Percentiles rank a stretch among this genome's conserved stretches.
phyloP scores from a whole-genome alignment of 495 filamentous ascomycete species.

The Aspergillus bertholletiae region DNA sequence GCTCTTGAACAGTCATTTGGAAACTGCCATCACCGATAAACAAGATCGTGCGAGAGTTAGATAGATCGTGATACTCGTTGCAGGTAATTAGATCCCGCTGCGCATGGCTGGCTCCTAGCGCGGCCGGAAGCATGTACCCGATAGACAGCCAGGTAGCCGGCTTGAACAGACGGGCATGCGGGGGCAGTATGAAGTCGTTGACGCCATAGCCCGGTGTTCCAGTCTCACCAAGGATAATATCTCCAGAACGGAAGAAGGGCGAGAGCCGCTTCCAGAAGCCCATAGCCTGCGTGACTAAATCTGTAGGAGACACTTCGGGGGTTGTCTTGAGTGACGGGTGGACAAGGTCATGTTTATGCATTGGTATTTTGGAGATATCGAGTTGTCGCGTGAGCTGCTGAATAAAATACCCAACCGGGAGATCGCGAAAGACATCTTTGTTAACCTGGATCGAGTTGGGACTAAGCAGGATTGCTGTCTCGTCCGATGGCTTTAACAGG shows the following conservation, averaged over 20 bases:
- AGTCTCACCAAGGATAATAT: slow-evolving; percentile 40
- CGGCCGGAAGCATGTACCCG: slow-evolving; percentile 46
- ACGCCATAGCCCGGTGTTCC: slow-evolving; percentile 37
- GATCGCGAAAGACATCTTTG: slow-evolving; percentile 19
- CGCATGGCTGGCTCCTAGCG: slow-evolving; percentile 46
- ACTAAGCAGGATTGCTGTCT: slow-evolving; percentile 26
- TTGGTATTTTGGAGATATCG: no score
- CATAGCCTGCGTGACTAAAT: no score
- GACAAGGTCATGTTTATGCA: no score
- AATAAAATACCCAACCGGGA: no score
- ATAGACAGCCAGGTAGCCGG: slow-evolving; percentile 43
- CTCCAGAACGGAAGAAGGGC: no score
- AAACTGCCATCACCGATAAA: slow-evolving; percentile 82
- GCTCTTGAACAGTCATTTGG: slow-evolving; percentile 74
- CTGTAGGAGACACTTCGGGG: no score
- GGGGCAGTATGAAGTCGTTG: slow-evolving; percentile 25
- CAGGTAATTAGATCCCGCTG: slow-evolving; percentile 15
- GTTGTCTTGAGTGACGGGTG: no score
- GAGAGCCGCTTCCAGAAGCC: no score
- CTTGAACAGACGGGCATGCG: slow-evolving; percentile 26
- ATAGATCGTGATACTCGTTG: not conserved
- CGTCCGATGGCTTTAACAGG: slow-evolving; percentile 23
- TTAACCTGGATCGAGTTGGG: slow-evolving; percentile 27
- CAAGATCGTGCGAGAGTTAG: slow-evolving; percentile 50
- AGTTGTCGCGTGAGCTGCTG: no score